Evolutionary conservation across 176 grass and related monocot species (phyloP).

Genomic region (Eragrostis curvula): DNA sequence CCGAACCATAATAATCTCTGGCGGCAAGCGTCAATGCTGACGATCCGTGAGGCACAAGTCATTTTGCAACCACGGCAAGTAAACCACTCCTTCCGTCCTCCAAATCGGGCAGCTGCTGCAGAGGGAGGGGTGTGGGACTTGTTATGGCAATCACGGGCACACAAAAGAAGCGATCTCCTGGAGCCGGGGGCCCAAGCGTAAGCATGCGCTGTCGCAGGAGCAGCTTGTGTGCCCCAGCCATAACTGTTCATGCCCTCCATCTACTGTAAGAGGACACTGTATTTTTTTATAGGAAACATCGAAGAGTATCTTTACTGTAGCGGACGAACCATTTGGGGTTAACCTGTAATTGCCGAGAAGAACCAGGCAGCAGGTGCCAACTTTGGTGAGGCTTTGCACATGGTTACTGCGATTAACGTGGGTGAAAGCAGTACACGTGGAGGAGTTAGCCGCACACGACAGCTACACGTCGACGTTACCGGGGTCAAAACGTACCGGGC

Average conservation of each 20-base stretch:
- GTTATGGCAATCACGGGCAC: constrained; percentile 32
- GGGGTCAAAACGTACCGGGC: neutral
- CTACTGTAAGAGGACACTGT: too few species aligned
- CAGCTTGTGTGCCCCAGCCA: neutral
- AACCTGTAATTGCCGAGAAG: too few species aligned
- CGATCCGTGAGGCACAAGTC: neutral
- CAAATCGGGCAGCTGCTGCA: neutral
- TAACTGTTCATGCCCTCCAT: too few species aligned
- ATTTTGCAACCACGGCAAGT: neutral
- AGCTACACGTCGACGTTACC: neutral
- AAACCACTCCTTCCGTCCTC: neutral
- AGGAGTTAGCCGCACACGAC: neutral
- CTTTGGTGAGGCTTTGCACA: too few species aligned
- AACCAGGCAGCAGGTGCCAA: too few species aligned
- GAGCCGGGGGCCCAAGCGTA: neutral
- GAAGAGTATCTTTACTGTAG: too few species aligned
- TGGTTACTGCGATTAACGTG: neutral
- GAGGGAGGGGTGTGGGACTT: neutral
- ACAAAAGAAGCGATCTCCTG: neutral
- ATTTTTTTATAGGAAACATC: too few species aligned
- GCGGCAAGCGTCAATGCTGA: neutral
- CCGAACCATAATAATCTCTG: too few species aligned
- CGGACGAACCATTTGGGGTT: too few species aligned
- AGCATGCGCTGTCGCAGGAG: neutral
- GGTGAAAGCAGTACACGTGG: neutral